These are phyloP conservation scores for Daldinia vernicosa DNA, from an alignment of 495 filamentous ascomycete species.

Conservation along the genomic window DNA sequence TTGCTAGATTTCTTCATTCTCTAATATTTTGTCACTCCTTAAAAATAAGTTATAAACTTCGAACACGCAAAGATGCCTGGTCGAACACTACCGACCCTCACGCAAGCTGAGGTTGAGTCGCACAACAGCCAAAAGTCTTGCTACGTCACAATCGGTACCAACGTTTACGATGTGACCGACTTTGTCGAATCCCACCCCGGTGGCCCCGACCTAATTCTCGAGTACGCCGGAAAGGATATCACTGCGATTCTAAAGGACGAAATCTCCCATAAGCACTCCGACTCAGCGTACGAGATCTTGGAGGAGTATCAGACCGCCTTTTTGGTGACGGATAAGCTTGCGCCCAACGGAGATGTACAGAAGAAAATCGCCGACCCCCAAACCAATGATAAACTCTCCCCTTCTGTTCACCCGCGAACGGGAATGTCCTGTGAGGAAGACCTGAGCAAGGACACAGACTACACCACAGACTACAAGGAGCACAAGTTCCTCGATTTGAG, in stretches of 20 bases:
- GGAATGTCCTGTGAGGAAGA: slow-evolving; percentile 89
- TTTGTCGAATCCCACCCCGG: slow-evolving; percentile 92
- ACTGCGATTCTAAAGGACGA: slow-evolving; percentile 83
- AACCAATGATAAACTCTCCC: slow-evolving; percentile 48
- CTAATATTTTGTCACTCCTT: slow-evolving; percentile 12
- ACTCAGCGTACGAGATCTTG: slow-evolving; percentile 92
- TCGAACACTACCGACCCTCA: slow-evolving; percentile 79
- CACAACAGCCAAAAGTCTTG: slow-evolving; percentile 86
- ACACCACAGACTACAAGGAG: slow-evolving; percentile 74
- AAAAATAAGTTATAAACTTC: slow-evolving; percentile 4
- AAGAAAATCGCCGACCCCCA: slow-evolving; percentile 33
- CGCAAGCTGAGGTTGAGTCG: slow-evolving; percentile 76
- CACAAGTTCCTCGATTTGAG: slow-evolving; percentile 95
- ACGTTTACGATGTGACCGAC: slow-evolving; percentile 93
- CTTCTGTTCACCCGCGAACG: slow-evolving; percentile 71
- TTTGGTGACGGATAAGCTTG: slow-evolving; percentile 62
- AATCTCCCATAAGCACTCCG: slow-evolving; percentile 82
- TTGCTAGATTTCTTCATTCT: slow-evolving; percentile 7
- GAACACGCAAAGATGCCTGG: slow-evolving; percentile 50
- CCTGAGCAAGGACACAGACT: slow-evolving; percentile 84
- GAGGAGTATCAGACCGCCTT: slow-evolving; percentile 82
- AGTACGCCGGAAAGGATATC: slow-evolving; percentile 91
- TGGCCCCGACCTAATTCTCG: slow-evolving; percentile 85
- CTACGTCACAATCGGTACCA: slow-evolving; percentile 88
- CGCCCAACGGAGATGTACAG: slow-evolving; percentile 38